Evolutionary conservation across 192 early-diverging fungal species (phyloP).

Genomic region (Coemansia sp.): DNA sequence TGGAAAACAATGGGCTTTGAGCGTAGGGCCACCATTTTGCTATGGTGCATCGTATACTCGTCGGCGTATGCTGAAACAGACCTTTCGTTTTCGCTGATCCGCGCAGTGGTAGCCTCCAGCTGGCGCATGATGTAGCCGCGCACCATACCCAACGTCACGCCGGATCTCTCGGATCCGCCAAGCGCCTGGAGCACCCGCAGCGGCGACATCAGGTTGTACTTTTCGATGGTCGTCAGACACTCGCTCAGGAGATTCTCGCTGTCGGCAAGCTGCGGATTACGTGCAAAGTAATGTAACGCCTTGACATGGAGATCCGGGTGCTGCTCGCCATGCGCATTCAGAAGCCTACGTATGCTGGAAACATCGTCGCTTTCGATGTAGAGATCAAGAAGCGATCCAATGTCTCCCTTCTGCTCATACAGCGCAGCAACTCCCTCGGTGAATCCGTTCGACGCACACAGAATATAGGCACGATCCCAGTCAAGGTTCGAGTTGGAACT

Average conservation of each 20-base stretch:
- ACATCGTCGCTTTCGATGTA: constrained; percentile 74
- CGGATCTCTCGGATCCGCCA: constrained; percentile 55
- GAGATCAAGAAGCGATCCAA: constrained; percentile 66
- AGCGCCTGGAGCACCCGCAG: constrained; percentile 89
- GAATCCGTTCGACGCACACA: constrained; percentile 85
- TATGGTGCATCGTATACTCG: constrained; percentile 73
- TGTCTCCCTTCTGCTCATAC: constrained; percentile 82
- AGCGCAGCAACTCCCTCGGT: constrained; percentile 84
- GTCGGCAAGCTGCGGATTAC: constrained; percentile 63
- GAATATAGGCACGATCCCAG: constrained; percentile 86
- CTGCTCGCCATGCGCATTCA: constrained; percentile 64
- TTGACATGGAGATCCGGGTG: constrained; percentile 70
- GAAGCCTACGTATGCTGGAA: constrained; percentile 61
- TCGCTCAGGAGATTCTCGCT: constrained; percentile 59
- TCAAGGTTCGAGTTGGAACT: constrained; percentile 76
- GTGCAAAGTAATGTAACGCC: constrained; percentile 72
- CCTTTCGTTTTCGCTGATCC: constrained; percentile 65
- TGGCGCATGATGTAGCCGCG: constrained; percentile 78
- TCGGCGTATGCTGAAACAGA: constrained; percentile 75
- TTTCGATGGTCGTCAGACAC: constrained; percentile 83
- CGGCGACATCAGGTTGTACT: constrained; percentile 80
- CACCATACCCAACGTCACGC: constrained; percentile 86
- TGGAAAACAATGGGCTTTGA: constrained; percentile 62
- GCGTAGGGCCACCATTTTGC: constrained; percentile 82
- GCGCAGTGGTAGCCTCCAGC: constrained; percentile 70